Base-by-base conservation (phyloP, 306 rosid species). In the Vicia villosa region DNA sequence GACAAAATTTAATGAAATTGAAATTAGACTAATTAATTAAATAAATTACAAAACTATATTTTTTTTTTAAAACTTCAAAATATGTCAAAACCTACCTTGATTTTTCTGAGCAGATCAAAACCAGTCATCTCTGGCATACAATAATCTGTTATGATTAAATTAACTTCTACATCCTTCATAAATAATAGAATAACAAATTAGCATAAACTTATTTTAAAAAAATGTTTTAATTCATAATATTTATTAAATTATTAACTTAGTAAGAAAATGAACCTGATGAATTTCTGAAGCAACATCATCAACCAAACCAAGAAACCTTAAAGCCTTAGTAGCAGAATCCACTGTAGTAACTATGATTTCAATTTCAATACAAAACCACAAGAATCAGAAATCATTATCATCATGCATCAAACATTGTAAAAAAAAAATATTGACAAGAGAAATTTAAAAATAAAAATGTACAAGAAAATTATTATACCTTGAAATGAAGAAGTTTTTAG, bases 111-210 rank as follows among this genome's bases (percentile, higher is more conserved):
- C 63, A 91, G 80, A 81, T 91, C 97, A 84, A 81, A 87, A 74
- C 97, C 97, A 11, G 94, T 89, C 91, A 91, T 91, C 62, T 77
- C 96, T 34, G 94, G 97, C 97, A 91, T 91, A 34, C 87, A 87
- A 66, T 91, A 89, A 84, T 91, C 96, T 56, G 91, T 91, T 24
- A 91, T 85, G 57, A 91, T 89, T 75, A 91, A 61, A 71, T 86
- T 87, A 5, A 89, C 91, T 36, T 86, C 88, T 13, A 79, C 77
- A 37, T 79, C 84, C 84, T 85, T 79, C 70, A 70, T 16, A 8
- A 66, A 56, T 15, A 45, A 72, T 68, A 63, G 40, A 74, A 65
- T 55, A 17, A 57, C 26, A 41, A 4, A 69, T 68, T 19, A 71
- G 22, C 24, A 65, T 38, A 76, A 57, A 17, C 10, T 26, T 68